Base-by-base conservation (phyloP, 2,329 filamentous ascomycete species). In the Sclerotinia glacialis region DNA sequence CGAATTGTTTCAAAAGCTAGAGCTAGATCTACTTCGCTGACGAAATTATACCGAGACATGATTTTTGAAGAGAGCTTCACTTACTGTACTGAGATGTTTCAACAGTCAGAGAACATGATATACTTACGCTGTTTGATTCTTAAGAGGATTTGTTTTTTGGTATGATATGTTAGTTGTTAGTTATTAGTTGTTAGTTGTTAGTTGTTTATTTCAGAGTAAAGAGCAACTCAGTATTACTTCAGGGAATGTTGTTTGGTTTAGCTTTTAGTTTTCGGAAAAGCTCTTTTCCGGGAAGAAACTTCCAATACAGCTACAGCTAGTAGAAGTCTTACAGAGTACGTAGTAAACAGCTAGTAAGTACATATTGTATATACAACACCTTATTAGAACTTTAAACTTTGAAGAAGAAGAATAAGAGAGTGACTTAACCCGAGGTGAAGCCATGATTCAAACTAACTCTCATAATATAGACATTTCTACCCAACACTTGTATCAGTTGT, bases 1-100 rank as follows among this genome's bases (percentile, higher is more conserved):
- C 12, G n/a, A n/a, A 42, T 26, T 46, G 63, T 65, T 65, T 65
- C 63, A 65, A 59, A n/a, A 47, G 52, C 42, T 21, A 65, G 40
- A 21, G 31, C 28, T 21, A 40, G 52, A 26, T 18, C 46, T 47
- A 40, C 42, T 21, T 59, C 18, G 42, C 52, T 47, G 37, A 58
- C 42, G 44, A 61, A 4, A 34, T 40, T 49, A 47, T 49, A 61
- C 58, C 58, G 58, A 47, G 44, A 60, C 44, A 61, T 16, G 8
- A 26, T 5, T 40, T 40, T 37, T 18, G 14, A 49, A 26, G 58
- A 61, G 26, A 61, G 8, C 21, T 49, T 16, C 7, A 63, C 60
- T 63, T 63, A 63, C 60, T 7, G 9, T 49, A 37, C n/a, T 47
- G 28, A 34, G 18, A 26, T 26, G 28, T 1, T 49, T 26, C 21